Percentiles rank a stretch among this genome's conserved stretches.
phyloP scores from a whole-genome alignment of 2,329 filamentous ascomycete genomes.

The Ilyonectria destructans region DNA sequence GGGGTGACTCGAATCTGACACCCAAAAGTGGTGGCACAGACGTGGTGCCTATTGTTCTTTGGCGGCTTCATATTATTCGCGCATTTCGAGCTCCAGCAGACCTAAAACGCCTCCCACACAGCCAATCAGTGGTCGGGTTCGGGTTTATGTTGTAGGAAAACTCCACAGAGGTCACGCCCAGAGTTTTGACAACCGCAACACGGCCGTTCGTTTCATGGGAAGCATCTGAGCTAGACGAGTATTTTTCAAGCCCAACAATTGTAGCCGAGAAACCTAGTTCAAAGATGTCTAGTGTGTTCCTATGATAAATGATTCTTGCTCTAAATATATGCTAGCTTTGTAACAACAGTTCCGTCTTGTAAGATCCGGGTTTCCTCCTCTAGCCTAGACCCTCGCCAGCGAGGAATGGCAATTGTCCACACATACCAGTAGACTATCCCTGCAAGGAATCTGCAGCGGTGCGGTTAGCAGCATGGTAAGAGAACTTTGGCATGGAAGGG shows the following conservation, averaged over 20 bases:
- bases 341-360: constrained; percentile 78
- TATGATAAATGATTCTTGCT: not conserved
- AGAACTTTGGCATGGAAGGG: not conserved
- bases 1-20: constrained; percentile 1
- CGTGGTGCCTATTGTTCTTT: constrained; percentile 19
- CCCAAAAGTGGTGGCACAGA: constrained; percentile 1
- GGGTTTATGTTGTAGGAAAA: not conserved
- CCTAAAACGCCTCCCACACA: not conserved
- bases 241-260: not conserved
- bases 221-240: too few species aligned
- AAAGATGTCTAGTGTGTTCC: too few species aligned
- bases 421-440: constrained; percentile 79
- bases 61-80: constrained; percentile 10
- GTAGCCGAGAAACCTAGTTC: not conserved
- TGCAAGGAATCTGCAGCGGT: constrained; percentile 65
- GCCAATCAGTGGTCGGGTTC: not conserved
- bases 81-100: not conserved
- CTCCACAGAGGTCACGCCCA: not conserved
- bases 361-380: constrained; percentile 75
- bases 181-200: not conserved
- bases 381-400: constrained; percentile 71
- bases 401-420: constrained; percentile 75
- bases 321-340: constrained; percentile 62
- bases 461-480: not conserved
- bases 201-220: too few species aligned